Base-by-base conservation (phyloP, 352 stramenopile species). In the Phytopythium ostracodes region DNA sequence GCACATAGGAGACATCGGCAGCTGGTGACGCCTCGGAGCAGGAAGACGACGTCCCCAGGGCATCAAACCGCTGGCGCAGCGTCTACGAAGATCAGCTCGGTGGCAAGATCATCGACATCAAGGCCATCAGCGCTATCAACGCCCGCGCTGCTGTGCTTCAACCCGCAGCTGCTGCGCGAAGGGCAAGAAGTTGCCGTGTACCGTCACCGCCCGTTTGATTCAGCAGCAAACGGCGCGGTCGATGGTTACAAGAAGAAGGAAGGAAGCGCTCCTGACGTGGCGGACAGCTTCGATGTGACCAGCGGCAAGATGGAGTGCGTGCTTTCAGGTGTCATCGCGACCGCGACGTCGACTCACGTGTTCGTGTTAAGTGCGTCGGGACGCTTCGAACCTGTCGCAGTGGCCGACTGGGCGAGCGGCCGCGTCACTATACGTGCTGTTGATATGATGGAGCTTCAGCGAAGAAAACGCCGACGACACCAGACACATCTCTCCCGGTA, bases 101-200 rank as follows among this genome's bases (percentile, higher is more conserved):
- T 2, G 8, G 18, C 18, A 11, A 6, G 12, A 10, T 0, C 18
- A 47, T 17, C 42, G 11, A 12, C 12, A 4, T 47, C 42, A 12
- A 22, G 42, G 0, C 42, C 17, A 10, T 3, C 42, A 24, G 14
- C 40, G 17, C 17, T 9, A 5, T 47, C 17, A 8, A 24, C 20
- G 10, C 22, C 52, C 4, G 17, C 33, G 20, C 18, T 20, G 20
- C 29, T 43, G 25, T 20, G 31, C 35, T 2, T 73, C 55, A 88
- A 84, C 43, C 76, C 76, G 17, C 58, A 49, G 24, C 73, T 85
- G 70, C 64, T 89, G 42, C 72, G 81, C 43, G 81, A 88, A 60
- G 81, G 81, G n/a, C 76, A 88, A 27, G 55, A 79, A 22, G 64
- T 90, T 4, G 65, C 76, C 6, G 76, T 90, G 42, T 81, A 74